A percentile compares a stretch with the other conserved stretches of the same genome.
Evolutionary conservation across 768 basidiomycete genomes (phyloP).

Genomic region (Lactarius deliciosus): DNA sequence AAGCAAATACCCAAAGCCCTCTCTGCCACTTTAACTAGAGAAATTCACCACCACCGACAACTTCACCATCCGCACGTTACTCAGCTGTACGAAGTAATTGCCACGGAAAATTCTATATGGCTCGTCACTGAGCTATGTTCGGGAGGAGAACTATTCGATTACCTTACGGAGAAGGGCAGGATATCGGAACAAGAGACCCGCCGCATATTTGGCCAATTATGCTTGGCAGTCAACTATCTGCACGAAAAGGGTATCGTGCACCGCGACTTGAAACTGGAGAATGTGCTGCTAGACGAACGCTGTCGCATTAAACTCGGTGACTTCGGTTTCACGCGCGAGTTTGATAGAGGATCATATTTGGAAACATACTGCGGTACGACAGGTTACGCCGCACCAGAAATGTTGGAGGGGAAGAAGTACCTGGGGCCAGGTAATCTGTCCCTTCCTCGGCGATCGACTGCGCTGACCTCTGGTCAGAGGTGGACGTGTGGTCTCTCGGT

Average conservation of each 20-base stretch:
- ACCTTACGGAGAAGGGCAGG: slow-evolving; percentile 92
- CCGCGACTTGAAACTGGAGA: slow-evolving; percentile 95
- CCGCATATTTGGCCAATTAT: slow-evolving; percentile 92
- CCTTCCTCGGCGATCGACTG: slow-evolving; percentile 1
- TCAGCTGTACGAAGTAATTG: slow-evolving; percentile 96
- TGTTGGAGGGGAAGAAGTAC: slow-evolving; percentile 85
- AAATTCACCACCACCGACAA: slow-evolving; percentile 97
- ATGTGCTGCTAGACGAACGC: slow-evolving; percentile 86
- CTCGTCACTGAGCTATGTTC: slow-evolving; percentile 96
- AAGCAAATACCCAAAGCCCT: slow-evolving; percentile 97
- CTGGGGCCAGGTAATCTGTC: slow-evolving; percentile 70
- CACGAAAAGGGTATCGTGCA: slow-evolving; percentile 94
- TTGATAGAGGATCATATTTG: slow-evolving; percentile 71
- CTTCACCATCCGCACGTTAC: slow-evolving; percentile 95
- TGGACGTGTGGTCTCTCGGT: slow-evolving; percentile 94
- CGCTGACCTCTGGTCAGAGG: slow-evolving; percentile 53
- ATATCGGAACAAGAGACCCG: slow-evolving; percentile 81
- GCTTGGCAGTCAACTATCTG: slow-evolving; percentile 89
- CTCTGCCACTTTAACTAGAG: slow-evolving; percentile 88
- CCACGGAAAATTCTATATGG: slow-evolving; percentile 94
- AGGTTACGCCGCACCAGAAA: slow-evolving; percentile 91
- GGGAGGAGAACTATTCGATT: slow-evolving; percentile 98
- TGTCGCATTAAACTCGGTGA: slow-evolving; percentile 93
- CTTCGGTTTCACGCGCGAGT: slow-evolving; percentile 93
- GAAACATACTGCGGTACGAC: slow-evolving; percentile 97